Base-by-base conservation (phyloP, 768 basidiomycete genomes). In the Termitomyces sp. region DNA sequence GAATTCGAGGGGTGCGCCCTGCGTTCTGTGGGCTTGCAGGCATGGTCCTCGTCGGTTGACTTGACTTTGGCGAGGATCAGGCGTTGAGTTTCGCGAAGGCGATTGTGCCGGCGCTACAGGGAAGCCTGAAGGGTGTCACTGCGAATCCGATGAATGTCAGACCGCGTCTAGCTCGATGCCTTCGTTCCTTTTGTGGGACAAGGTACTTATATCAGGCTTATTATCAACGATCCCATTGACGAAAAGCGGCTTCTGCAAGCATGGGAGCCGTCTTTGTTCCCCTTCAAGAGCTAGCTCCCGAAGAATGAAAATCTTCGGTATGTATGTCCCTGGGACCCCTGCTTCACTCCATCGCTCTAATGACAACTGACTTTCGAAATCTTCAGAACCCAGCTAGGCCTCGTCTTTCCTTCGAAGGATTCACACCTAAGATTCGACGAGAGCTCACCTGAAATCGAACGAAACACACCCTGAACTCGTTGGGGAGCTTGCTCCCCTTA, bases 101-200 rank as follows among this genome's bases (percentile, higher is more conserved):
- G 0, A 57, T 93, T 3, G 60, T 83, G 1, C 82, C 85, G 0
- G 78, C 86, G 0, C 71, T 95, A n/a, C 92, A 95, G 62, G 73
- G 72, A 0, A 84, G 79, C 60, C 67, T 96, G 52, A 93, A 91
- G 72, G 78, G 76, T 9, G 82, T 89, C 18, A 72, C 83, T 7
- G 71, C 76, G 16, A 89, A 86, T 66, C 82, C 88, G 0, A 66
- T 89, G 45, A 84, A 79, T 52, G 74, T 81, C 0, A 69, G 79
- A 68, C 89, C n/a, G 67, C 70, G 18, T 70, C 84, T 0, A 73
- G 76, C 14, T 65, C 74, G 24, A 97, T 93, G 67, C 90, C 93
- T 0, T 88, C 90, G 1, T 97, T 97, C 74, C 71, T 98, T 40
- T 65, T 95, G 14, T 93, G 85, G 84, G 94, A 96, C 53, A 94